Evolutionary conservation across 2,329 filamentous ascomycete species (phyloP).

Genomic region (Trichoderma citrinoviride): DNA sequence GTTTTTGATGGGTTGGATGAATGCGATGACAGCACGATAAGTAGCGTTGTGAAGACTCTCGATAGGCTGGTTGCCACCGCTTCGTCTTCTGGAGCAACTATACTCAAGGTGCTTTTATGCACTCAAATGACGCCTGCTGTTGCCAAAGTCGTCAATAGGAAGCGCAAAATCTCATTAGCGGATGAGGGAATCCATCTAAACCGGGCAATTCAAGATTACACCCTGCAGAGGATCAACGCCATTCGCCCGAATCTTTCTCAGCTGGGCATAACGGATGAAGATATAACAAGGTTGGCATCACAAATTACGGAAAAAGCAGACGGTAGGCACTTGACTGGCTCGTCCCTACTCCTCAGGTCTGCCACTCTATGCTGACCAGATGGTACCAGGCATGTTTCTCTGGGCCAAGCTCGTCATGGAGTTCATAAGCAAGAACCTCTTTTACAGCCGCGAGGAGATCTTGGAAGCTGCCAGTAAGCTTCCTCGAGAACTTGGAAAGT

Average conservation of each 20-base stretch:
- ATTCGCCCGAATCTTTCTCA: background rate
- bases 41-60: background rate
- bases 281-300: conserved; percentile 23
- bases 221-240: background rate
- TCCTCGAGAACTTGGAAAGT: conserved; percentile 26
- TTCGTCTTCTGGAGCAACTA: background rate
- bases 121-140: background rate
- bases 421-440: conserved; percentile 34
- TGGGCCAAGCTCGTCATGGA: conserved; percentile 38
- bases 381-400: conserved; percentile 37
- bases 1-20: conserved; percentile 8
- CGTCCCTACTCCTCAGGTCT: background rate
- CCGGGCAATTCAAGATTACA: conserved; percentile 1
- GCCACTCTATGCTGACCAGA: background rate
- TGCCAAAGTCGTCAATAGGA: background rate
- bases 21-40: background rate
- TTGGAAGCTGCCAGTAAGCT: conserved; percentile 27
- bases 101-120: conserved; percentile 9
- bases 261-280: conserved; percentile 16
- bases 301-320: conserved; percentile 29
- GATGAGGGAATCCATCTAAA: background rate
- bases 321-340: conserved; percentile 24
- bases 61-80: background rate
- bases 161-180: conserved; percentile 8
- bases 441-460: conserved; percentile 26